phyloP scores from a whole-genome alignment of 1,139 yeast species.

The Scheffersomyces illinoinensis region DNA sequence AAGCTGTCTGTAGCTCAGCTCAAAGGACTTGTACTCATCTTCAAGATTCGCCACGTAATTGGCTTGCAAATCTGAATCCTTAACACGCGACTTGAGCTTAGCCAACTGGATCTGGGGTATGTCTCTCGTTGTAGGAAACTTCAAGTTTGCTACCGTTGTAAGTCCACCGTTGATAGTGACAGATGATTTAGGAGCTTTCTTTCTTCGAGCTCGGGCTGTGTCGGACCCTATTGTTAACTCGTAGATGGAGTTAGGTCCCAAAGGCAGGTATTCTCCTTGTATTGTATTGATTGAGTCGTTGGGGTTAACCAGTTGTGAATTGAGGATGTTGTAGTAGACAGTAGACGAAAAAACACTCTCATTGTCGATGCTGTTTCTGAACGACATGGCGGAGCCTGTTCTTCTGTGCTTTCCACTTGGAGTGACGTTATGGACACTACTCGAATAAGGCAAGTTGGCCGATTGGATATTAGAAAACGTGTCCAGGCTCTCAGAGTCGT shows the following conservation, averaged over 20 bases:
- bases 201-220: constrained; percentile 37
- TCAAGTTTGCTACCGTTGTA: constrained; percentile 45
- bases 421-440: not conserved
- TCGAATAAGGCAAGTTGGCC: not conserved
- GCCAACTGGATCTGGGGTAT: constrained; percentile 82
- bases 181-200: constrained; percentile 31
- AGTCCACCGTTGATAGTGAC: constrained; percentile 45
- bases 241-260: constrained; percentile 79
- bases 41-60: constrained; percentile 44
- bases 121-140: constrained; percentile 75
- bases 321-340: constrained; percentile 28
- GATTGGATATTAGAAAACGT: constrained; percentile 2
- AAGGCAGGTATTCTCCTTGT: constrained; percentile 42
- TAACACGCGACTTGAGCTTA: constrained; percentile 51
- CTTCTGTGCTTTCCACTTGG: constrained; percentile 9
- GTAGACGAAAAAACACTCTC: constrained; percentile 37
- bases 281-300: constrained; percentile 3
- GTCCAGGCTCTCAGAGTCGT: constrained; percentile 20
- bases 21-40: constrained; percentile 57
- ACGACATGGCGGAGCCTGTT: constrained; percentile 25
- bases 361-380: constrained; percentile 39
- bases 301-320: constrained; percentile 13
- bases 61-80: constrained; percentile 46
- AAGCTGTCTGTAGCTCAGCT: constrained; percentile 47
- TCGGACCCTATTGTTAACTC: constrained; percentile 69